Percentiles rank a stretch among this genome's conserved stretches.
These are phyloP conservation scores for Lepidium campestre DNA, from an alignment of 441 rosid species.

Conservation along the genomic window DNA sequence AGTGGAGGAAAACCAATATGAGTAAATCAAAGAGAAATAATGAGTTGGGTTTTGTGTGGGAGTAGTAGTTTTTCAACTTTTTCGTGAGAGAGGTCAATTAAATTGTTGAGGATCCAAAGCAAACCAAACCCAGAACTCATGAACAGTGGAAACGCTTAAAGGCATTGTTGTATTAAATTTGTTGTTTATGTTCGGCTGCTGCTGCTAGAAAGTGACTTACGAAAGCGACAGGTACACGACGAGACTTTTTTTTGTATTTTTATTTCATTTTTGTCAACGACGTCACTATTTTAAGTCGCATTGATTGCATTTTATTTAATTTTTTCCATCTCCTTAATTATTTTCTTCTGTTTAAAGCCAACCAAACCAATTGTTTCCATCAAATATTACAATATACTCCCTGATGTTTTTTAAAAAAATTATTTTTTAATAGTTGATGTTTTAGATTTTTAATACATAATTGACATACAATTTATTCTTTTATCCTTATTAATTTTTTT, in stretches of 20 bases:
- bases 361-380: too few species aligned
- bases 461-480: too few species aligned
- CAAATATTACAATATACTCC: too few species aligned
- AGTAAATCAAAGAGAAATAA: slow-evolving; percentile 10
- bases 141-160: slow-evolving; percentile 12
- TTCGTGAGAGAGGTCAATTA: slow-evolving; percentile 19
- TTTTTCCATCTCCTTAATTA: not conserved
- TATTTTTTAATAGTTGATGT: too few species aligned
- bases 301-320: not conserved
- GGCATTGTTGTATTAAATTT: not conserved
- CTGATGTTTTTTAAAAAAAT: too few species aligned
- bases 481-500: too few species aligned
- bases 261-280: not conserved
- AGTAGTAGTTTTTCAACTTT: slow-evolving; percentile 1
- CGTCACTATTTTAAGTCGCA: not conserved
- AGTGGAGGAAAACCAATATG: not conserved
- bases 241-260: not conserved
- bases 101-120: not conserved
- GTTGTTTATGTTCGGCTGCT: not conserved
- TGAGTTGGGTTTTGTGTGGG: slow-evolving; percentile 2
- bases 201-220: not conserved
- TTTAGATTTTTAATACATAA: too few species aligned
- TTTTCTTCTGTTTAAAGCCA: not conserved
- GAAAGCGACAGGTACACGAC: slow-evolving; percentile 13
- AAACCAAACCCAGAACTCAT: not conserved